Evolutionary conservation across 2,329 filamentous ascomycete species (phyloP).

Genomic region (Fusarium robinianum): DNA sequence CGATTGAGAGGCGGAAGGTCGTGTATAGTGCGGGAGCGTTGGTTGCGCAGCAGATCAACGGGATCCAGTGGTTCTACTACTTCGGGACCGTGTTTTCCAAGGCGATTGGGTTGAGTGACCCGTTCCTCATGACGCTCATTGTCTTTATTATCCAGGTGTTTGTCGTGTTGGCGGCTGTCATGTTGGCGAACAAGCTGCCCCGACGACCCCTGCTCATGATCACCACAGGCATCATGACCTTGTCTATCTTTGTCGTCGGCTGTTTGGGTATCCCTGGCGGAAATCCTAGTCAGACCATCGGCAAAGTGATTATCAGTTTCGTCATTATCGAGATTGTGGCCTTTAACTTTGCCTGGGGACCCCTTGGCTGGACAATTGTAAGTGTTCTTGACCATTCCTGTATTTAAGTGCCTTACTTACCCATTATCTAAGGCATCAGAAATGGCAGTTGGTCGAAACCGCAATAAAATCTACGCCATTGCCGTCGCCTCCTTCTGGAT

Average conservation of each 20-base stretch:
- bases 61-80: constrained; percentile 53
- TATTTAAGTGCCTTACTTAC: background rate
- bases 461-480: constrained; percentile 39
- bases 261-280: constrained; percentile 45
- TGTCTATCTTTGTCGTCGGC: constrained; percentile 48
- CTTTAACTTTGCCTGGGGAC: constrained; percentile 52
- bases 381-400: constrained; percentile 1
- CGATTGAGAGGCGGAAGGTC: constrained; percentile 52
- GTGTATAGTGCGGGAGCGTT: constrained; percentile 50
- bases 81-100: constrained; percentile 50
- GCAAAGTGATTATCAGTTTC: constrained; percentile 48
- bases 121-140: constrained; percentile 49
- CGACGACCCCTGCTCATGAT: constrained; percentile 45
- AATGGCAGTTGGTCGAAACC: constrained; percentile 53
- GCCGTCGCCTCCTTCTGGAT: constrained; percentile 51
- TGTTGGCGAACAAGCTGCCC: constrained; percentile 47
- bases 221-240: constrained; percentile 45
- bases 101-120: constrained; percentile 47
- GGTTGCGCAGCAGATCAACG: constrained; percentile 54
- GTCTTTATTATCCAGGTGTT: constrained; percentile 50
- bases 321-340: constrained; percentile 48
- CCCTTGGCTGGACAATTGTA: constrained; percentile 45
- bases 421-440: constrained; percentile 43
- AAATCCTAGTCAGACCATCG: constrained; percentile 34
- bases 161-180: constrained; percentile 45